Conservation (phyloP, 2,329 filamentous ascomycete species). For the Emergomyces pasteurianus region DNA sequence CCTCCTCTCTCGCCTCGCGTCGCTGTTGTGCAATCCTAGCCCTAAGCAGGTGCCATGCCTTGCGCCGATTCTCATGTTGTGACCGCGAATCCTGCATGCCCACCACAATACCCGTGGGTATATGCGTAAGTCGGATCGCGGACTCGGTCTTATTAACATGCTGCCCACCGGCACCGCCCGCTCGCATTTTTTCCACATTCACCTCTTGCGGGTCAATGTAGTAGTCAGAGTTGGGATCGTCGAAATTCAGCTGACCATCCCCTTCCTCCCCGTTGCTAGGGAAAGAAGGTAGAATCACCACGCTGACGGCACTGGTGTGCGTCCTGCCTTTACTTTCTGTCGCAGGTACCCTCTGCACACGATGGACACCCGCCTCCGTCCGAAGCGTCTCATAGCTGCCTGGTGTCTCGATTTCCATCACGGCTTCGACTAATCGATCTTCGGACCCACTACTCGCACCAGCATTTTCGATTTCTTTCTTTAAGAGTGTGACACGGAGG, state of each 20-base stretch:
- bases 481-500: conserved; percentile 56
- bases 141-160: conserved; percentile 99
- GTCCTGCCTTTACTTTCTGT: conserved; percentile 86
- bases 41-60: conserved; percentile 75
- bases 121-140: conserved; percentile 81
- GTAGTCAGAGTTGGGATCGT: conserved; percentile 83
- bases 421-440: conserved; percentile 67
- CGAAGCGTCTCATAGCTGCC: conserved; percentile 74
- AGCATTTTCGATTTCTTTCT: conserved; percentile 65
- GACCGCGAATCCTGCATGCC: conserved; percentile 88
- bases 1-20: conserved; percentile 72
- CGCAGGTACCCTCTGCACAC: conserved; percentile 83
- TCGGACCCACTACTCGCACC: conserved; percentile 47
- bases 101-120: conserved; percentile 75
- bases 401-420: conserved; percentile 66
- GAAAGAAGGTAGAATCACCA: conserved; percentile 83
- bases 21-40: conserved; percentile 68
- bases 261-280: conserved; percentile 39
- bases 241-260: conserved; percentile 49
- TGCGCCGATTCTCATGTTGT: conserved; percentile 77
- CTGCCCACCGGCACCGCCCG: conserved; percentile 83
- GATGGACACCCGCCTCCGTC: conserved; percentile 85
- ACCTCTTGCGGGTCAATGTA: conserved; percentile 81
- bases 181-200: conserved; percentile 75
- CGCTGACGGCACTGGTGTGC: conserved; percentile 83